Percentiles rank a stretch among this genome's conserved stretches.
Evolutionary conservation across 2,329 filamentous ascomycete species (phyloP).

Genomic region (Phaeoacremonium minimum): DNA sequence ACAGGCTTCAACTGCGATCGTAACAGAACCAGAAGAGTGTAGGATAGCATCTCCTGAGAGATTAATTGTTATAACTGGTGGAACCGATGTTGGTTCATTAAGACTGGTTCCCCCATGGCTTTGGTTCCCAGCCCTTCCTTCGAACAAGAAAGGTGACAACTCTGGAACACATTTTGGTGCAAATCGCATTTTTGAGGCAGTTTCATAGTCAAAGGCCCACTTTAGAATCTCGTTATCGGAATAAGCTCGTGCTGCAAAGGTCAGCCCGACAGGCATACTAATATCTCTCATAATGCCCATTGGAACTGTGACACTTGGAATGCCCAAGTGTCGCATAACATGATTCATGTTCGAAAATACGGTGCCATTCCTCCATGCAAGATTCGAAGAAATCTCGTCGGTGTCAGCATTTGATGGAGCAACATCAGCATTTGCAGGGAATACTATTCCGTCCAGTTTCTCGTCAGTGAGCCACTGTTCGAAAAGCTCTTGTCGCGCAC

Average conservation of each 20-base stretch:
- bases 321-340: conserved; percentile 46
- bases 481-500: conserved; percentile 39
- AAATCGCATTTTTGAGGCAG: not conserved
- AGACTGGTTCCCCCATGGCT: too few relatives aligned
- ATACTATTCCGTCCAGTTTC: conserved; percentile 39
- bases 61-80: too few relatives aligned
- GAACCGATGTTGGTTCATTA: too few relatives aligned
- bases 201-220: conserved; percentile 16
- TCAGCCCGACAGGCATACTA: conserved; percentile 47
- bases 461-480: conserved; percentile 44
- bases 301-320: conserved; percentile 47
- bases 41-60: too few relatives aligned
- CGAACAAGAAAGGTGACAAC: too few relatives aligned
- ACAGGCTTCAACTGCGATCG: too few relatives aligned
- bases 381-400: conserved; percentile 19
- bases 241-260: conserved; percentile 44
- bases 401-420: conserved; percentile 41
- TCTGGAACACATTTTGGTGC: too few relatives aligned
- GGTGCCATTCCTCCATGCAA: conserved; percentile 44
- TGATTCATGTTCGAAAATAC: conserved; percentile 50
- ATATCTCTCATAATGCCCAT: conserved; percentile 45
- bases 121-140: too few relatives aligned
- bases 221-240: conserved; percentile 28
- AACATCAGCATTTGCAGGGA: conserved; percentile 46
- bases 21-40: too few relatives aligned